These are phyloP conservation scores for Penicillium sp. DNA, from an alignment of 2,329 filamentous ascomycete genomes.

Conservation along the genomic window DNA sequence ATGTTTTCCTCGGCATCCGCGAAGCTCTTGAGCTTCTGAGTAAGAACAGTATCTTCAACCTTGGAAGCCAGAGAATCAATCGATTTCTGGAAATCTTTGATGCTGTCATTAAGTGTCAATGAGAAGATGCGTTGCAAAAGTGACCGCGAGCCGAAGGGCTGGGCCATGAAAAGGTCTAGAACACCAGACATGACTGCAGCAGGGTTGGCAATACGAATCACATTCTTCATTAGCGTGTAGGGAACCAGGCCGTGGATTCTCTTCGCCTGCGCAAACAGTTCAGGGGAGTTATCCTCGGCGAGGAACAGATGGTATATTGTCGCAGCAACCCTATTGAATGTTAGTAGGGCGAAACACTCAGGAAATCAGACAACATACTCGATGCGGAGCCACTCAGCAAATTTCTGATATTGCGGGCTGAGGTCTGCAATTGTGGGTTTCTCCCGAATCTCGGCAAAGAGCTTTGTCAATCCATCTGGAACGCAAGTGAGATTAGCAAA, in stretches of 20 bases:
- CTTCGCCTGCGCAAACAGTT: slow-evolving; percentile 90
- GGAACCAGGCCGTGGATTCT: slow-evolving; percentile 92
- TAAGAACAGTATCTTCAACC: slow-evolving; percentile 76
- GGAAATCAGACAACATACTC: slow-evolving; percentile 51
- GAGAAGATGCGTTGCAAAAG: slow-evolving; percentile 93
- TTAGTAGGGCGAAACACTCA: slow-evolving; percentile 9
- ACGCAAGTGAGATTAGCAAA: slow-evolving; percentile 4
- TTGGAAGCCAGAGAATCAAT: slow-evolving; percentile 75
- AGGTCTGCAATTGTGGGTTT: slow-evolving; percentile 85
- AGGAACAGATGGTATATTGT: slow-evolving; percentile 97
- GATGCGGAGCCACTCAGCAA: slow-evolving; percentile 96
- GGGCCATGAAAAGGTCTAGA: slow-evolving; percentile 90
- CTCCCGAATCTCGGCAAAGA: slow-evolving; percentile 89
- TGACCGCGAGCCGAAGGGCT: slow-evolving; percentile 86
- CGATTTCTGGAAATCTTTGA: slow-evolving; percentile 77
- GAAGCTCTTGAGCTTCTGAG: slow-evolving; percentile 77
- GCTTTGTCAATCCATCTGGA: slow-evolving; percentile 77
- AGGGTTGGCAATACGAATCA: slow-evolving; percentile 93
- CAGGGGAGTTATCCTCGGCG: slow-evolving; percentile 95
- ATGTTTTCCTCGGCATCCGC: slow-evolving; percentile 70
- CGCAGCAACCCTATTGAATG: slow-evolving; percentile 65
- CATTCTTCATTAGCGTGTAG: slow-evolving; percentile 91
- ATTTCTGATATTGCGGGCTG: slow-evolving; percentile 94
- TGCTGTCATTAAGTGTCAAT: slow-evolving; percentile 85
- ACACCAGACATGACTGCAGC: slow-evolving; percentile 96